phyloP scores from a whole-genome alignment of 805 yeast species.

The Kodamaea restingae region DNA sequence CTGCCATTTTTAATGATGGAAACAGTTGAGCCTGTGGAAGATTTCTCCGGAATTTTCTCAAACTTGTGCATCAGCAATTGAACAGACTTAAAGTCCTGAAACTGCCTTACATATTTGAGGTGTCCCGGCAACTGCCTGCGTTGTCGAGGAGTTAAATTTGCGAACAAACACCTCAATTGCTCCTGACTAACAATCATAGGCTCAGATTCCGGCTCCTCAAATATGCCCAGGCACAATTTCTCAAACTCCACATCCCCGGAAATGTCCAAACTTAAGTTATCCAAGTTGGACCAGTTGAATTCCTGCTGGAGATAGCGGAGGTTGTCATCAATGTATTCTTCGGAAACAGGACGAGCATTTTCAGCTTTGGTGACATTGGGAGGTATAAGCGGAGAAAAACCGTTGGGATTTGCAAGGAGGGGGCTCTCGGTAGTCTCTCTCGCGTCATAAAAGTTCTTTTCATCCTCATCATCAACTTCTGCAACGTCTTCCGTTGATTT shows the following conservation, averaged over 20 bases:
- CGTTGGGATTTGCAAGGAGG: too few species aligned
- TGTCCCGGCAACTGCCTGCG: constrained; percentile 28
- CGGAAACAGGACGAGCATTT: constrained; percentile 13
- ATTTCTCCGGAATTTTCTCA: constrained; percentile 19
- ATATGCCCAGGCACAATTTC: constrained; percentile 3
- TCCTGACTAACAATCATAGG: constrained; percentile 21
- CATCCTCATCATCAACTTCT: neutral
- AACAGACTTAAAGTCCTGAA: constrained; percentile 28
- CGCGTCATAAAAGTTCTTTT: too few species aligned
- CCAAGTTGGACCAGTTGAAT: constrained; percentile 19
- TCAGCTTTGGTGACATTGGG: too few species aligned
- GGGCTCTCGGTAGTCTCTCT: too few species aligned
- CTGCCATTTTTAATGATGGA: constrained; percentile 6
- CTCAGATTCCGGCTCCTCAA: constrained; percentile 8
- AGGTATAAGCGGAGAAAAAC: too few species aligned
- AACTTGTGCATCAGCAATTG: constrained; percentile 30
- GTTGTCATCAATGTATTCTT: constrained; percentile 32
- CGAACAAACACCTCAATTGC: constrained; percentile 23
- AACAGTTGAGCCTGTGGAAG: neutral
- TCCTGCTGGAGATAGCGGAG: constrained; percentile 26
- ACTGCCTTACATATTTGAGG: constrained; percentile 34
- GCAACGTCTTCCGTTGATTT: constrained; percentile 10
- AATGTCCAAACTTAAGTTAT: constrained; percentile 2
- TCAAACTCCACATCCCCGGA: constrained; percentile 5
- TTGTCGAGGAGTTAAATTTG: constrained; percentile 20